Percentiles rank a stretch among this genome's conserved stretches.
Conservation (phyloP, 768 basidiomycete genomes). For the Lactarius sanguifluus region DNA sequence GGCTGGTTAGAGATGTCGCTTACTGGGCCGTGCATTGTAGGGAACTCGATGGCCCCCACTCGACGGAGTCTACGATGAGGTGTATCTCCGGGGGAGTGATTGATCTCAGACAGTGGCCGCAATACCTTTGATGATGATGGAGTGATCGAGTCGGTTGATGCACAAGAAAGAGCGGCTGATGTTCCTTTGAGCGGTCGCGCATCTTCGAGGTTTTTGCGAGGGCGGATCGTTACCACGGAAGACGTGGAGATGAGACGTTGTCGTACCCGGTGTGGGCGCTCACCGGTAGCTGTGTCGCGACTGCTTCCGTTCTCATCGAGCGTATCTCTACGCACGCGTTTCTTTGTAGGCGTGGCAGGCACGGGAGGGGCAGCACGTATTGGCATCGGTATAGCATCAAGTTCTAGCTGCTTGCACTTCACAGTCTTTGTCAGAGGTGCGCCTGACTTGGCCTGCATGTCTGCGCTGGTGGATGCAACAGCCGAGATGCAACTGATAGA, state of each 20-base stretch:
- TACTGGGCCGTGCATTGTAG: slow-evolving; percentile 7
- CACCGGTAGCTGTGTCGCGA: slow-evolving; percentile 15
- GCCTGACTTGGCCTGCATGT: slow-evolving; percentile 2
- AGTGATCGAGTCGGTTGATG: slow-evolving; percentile 10
- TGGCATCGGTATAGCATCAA: slow-evolving; percentile 15
- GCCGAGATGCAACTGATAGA: slow-evolving; percentile 18
- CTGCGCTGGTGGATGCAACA: slow-evolving; percentile 7
- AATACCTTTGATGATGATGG: slow-evolving; percentile 17
- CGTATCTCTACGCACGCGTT: slow-evolving; percentile 28
- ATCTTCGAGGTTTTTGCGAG: slow-evolving; percentile 18
- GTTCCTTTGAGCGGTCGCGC: slow-evolving; percentile 3
- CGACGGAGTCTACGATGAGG: slow-evolving; percentile 27
- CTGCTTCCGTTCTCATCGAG: slow-evolving; percentile 26
- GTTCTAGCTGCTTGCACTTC: slow-evolving; percentile 18
- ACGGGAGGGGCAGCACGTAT: slow-evolving; percentile 13
- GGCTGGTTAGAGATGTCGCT: slow-evolving; percentile 3
- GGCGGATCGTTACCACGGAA: slow-evolving; percentile 29
- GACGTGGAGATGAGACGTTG: slow-evolving; percentile 29
- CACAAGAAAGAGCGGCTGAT: slow-evolving; percentile 6
- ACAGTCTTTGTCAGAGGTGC: slow-evolving; percentile 13
- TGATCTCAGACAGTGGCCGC: slow-evolving; percentile 27
- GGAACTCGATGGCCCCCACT: slow-evolving; percentile 28
- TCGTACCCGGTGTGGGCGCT: slow-evolving; percentile 25
- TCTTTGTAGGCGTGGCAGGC: slow-evolving; percentile 19
- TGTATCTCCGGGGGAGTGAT: slow-evolving; percentile 12